These are phyloP conservation scores for Kockiozyma suomiensis DNA, from an alignment of 805 yeast species.

Conservation along the genomic window DNA sequence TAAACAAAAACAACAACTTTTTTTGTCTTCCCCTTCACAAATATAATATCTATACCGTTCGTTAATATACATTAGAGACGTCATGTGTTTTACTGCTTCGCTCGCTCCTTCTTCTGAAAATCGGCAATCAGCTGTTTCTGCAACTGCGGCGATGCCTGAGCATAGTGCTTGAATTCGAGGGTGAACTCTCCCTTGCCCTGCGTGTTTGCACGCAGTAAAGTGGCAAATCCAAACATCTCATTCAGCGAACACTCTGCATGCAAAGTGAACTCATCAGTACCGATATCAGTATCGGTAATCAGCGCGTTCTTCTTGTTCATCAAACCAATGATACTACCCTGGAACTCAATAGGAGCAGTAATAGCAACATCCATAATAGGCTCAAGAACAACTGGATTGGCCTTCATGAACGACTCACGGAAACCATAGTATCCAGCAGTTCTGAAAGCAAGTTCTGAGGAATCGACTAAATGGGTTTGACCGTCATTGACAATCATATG, in stretches of 20 bases:
- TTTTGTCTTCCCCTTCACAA: background rate
- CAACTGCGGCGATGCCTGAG: constrained; percentile 86
- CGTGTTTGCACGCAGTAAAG: constrained; percentile 91
- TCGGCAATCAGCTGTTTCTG: constrained; percentile 90
- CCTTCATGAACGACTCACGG: constrained; percentile 81
- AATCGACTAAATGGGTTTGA: constrained; percentile 95
- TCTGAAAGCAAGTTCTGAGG: constrained; percentile 92
- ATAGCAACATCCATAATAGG: constrained; percentile 95
- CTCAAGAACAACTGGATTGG: constrained; percentile 87
- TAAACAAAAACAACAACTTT: background rate
- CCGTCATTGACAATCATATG: constrained; percentile 96
- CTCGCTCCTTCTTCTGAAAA: constrained; percentile 56
- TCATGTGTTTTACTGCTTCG: background rate
- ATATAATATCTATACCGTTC: background rate
- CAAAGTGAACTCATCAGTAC: constrained; percentile 90
- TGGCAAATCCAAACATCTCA: constrained; percentile 94
- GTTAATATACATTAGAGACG: background rate
- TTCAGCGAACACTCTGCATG: constrained; percentile 96
- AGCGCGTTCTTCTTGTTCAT: constrained; percentile 90
- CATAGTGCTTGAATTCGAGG: constrained; percentile 88
- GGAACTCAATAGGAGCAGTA: constrained; percentile 95
- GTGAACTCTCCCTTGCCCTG: constrained; percentile 99
- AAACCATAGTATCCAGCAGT: constrained; percentile 91
- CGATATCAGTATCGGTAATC: constrained; percentile 91
- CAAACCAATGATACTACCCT: constrained; percentile 87